Conservation (phyloP, 257 asterid species). For the Vinca minor region DNA sequence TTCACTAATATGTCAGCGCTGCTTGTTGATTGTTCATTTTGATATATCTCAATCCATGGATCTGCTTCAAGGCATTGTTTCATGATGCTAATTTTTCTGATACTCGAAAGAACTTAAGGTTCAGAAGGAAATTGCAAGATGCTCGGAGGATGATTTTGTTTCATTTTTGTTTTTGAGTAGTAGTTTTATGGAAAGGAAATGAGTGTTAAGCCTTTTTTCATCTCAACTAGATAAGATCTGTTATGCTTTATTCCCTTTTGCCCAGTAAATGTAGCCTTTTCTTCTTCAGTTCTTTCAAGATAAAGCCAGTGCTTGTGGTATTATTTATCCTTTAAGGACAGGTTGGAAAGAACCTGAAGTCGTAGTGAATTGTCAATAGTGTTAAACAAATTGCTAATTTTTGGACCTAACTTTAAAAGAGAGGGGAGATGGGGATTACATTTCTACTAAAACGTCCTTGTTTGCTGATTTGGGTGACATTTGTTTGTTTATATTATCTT, state of each 20-base stretch:
- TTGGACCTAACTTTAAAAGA: neutral
- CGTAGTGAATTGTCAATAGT: neutral
- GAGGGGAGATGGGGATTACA: neutral
- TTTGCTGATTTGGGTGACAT: neutral
- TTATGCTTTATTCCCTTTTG: neutral
- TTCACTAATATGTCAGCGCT: neutral
- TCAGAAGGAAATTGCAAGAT: neutral
- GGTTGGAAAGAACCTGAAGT: neutral
- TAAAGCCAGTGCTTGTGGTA: neutral
- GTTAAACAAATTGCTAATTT: neutral
- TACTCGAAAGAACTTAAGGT: neutral
- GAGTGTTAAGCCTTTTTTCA: neutral
- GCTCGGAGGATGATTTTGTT: neutral
- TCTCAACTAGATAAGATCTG: too few relatives aligned
- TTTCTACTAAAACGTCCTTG: neutral
- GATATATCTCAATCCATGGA: neutral
- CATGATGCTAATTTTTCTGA: too few relatives aligned
- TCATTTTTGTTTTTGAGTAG: neutral
- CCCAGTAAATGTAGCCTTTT: neutral
- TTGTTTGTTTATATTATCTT: neutral
- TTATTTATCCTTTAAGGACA: neutral
- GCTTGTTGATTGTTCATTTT: neutral
- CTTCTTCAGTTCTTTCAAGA: neutral
- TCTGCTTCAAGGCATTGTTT: neutral
- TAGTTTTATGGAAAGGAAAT: neutral